Conservation (phyloP, 148 eudicot species). For the Dianthus caryophyllus region DNA sequence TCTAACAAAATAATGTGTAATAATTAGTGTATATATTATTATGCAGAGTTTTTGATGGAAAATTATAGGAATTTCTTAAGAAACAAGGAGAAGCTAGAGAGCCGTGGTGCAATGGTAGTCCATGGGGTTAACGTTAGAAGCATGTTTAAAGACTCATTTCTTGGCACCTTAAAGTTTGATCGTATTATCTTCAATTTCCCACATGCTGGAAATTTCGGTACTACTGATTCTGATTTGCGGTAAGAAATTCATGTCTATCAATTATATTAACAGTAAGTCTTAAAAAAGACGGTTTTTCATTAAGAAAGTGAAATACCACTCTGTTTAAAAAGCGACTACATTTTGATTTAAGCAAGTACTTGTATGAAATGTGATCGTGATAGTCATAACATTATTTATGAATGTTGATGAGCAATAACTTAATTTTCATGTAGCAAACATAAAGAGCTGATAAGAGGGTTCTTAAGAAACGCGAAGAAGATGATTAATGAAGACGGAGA, state of each 20-base stretch:
- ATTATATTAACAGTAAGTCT: no score
- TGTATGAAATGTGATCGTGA: no score
- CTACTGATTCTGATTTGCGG: constrained; percentile 6
- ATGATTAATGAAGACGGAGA: constrained; percentile 19
- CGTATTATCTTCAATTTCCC: constrained; percentile 29
- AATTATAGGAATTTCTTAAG: constrained; percentile 2
- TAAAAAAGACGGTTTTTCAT: no score
- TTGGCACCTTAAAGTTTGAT: constrained; percentile 11
- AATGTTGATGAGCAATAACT: no score
- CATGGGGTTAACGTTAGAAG: constrained; percentile 22
- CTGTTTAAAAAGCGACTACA: no score
- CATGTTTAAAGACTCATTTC: constrained; percentile 11
- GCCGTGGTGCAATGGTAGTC: constrained; percentile 10
- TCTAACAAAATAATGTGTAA: no score
- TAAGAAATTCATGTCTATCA: no score
- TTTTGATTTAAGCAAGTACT: no score
- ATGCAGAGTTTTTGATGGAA: constrained; percentile 8
- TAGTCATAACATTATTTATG: no score
- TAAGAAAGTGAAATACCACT: no score
- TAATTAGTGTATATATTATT: no score
- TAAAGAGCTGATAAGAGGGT: constrained; percentile 18
- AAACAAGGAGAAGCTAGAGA: constrained; percentile 9
- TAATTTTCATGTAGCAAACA: constrained; percentile 10
- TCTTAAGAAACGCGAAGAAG: constrained; percentile 24
- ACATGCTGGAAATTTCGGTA: constrained; percentile 5